A percentile compares a stretch with the other conserved stretches of the same genome.
phyloP scores from a whole-genome alignment of 225 moss, liverwort and hornwort genomes.

The Marchantia polymorpha region DNA sequence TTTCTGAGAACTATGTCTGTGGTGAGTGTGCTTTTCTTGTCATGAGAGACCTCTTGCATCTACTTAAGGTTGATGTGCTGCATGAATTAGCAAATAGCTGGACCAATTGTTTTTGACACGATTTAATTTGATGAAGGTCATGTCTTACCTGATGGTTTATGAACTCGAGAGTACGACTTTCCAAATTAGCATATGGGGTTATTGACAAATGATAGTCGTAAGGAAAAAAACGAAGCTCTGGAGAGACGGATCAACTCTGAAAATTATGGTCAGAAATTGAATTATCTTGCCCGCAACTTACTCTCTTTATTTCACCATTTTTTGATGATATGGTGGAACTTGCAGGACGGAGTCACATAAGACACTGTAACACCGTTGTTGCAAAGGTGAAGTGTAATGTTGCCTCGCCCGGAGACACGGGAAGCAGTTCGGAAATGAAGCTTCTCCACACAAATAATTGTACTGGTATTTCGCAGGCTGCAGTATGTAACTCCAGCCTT shows the following conservation, averaged over 20 bases:
- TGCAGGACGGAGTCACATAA: constrained; percentile 17
- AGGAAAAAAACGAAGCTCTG: background rate
- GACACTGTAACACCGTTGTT: background rate
- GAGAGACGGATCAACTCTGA: background rate
- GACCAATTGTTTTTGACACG: background rate
- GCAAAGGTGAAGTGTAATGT: constrained; percentile 6
- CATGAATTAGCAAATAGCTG: no score
- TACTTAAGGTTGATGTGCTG: background rate
- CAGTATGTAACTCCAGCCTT: constrained; percentile 7
- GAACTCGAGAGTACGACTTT: background rate
- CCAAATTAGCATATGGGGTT: background rate
- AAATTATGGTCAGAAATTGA: background rate
- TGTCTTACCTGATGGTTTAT: background rate
- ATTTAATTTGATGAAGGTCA: background rate
- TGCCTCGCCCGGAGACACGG: constrained; percentile 16
- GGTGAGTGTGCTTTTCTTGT: background rate
- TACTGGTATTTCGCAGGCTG: background rate
- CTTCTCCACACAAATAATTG: background rate
- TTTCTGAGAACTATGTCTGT: background rate
- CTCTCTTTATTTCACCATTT: background rate
- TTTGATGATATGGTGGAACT: background rate
- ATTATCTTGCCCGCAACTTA: background rate
- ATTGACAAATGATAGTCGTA: background rate
- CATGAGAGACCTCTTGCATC: background rate
- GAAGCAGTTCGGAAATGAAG: background rate